Evolutionary conservation across 2,329 filamentous ascomycete species (phyloP), one percentile per base, ranked within the genome.

Genomic region (Beauveria caledonica): DNA sequence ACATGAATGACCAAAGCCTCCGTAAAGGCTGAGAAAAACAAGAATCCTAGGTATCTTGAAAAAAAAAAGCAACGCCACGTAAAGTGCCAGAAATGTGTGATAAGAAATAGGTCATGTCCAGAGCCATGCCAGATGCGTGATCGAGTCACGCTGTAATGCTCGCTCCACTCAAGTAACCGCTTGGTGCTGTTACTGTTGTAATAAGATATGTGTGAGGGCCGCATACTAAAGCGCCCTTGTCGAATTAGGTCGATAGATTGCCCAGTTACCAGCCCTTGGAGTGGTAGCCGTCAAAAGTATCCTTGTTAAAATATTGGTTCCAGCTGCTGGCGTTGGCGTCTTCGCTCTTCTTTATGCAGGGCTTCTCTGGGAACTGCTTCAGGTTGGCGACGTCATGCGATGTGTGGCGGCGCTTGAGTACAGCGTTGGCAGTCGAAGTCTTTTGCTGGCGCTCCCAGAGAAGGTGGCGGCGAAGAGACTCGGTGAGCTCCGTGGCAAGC

Each of bases 381-480:
- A 97, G 80, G 73, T 95, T 95, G 63, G 90, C 89, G 64, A 97
- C 86, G 70, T 97, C 92, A 65, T 93, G 89, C 2, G 93, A 90
- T 8, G 92, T 96, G 72, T 97, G 92, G 62, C 91, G 83, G 64
- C 93, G 86, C 79, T 96, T 95, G 61, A 96, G 81, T 59, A 93
- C 90, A 1, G 92, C 91, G 64, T 93, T 92, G 68, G 87, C 90
- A 8, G 91, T 93, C 39, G 89, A 88, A 62, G 90, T 91, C 81
- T 94, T 96, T 71, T 97, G 93, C 70, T 96, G 91, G 57, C 94
- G 88, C 73, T 99, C 94, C 89, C 91, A 96, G 17, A 97, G 83
- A 17, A 99, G 86, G 68, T 97, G 90, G 67, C 92, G 89, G 23
- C 94, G 86, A 3, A 99, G 85, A 23, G 91, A 96, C 72, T 96